Evolutionary conservation across 1,284 basidiomycete species (phyloP).

Genomic region (Trichosporon faecale): DNA sequence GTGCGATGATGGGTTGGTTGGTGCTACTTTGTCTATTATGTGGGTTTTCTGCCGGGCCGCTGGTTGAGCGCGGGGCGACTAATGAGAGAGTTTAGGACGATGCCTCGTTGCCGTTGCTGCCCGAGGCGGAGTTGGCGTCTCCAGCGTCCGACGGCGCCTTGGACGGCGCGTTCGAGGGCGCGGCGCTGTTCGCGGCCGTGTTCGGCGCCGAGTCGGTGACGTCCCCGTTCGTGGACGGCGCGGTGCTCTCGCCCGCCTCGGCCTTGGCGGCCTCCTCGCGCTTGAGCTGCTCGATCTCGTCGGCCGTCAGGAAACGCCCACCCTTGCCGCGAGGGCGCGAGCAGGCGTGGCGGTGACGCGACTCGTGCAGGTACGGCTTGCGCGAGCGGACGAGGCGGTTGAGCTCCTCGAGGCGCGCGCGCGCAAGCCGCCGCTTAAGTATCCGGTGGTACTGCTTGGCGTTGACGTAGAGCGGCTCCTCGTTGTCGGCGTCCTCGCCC

Average conservation of each 20-base stretch:
- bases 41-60: neutral
- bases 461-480: conserved; percentile 94
- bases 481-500: conserved; percentile 60
- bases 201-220: neutral
- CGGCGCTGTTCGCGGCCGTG: conserved; percentile 7
- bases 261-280: conserved; percentile 43
- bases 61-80: neutral
- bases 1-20: neutral
- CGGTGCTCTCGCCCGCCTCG: conserved; percentile 12
- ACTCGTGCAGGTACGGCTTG: conserved; percentile 97
- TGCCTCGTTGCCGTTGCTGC: neutral
- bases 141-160: conserved; percentile 8
- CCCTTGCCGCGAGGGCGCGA: conserved; percentile 92
- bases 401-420: conserved; percentile 84
- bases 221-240: conserved; percentile 8
- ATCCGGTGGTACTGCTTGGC: conserved; percentile 97
- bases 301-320: conserved; percentile 91
- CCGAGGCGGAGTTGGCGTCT: conserved; percentile 2
- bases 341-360: conserved; percentile 96
- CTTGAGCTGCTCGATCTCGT: conserved; percentile 65
- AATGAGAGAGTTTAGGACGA: neutral
- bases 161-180: conserved; percentile 10
- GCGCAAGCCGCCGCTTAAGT: conserved; percentile 81
- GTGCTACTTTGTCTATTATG: conserved; percentile 9
- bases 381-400: conserved; percentile 84